phyloP scores from a whole-genome alignment of 257 asterid species.

The Solanum chiquidenum region DNA sequence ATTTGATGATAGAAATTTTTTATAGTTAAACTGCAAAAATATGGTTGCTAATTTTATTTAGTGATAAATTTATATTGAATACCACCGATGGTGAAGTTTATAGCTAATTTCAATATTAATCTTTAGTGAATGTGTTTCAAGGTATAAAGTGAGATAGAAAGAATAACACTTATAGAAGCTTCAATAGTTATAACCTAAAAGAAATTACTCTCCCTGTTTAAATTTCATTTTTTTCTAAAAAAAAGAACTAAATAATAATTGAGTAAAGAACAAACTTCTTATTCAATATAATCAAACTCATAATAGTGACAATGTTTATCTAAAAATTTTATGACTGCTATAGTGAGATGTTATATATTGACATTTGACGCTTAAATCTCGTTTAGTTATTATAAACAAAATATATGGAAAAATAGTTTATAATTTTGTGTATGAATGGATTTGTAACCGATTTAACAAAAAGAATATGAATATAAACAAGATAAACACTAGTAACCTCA shows the following conservation, averaged over 20 bases:
- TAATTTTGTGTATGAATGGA: not conserved
- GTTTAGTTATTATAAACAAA: not conserved
- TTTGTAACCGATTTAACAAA: too few relatives aligned
- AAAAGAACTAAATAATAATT: too few relatives aligned
- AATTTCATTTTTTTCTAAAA: too few relatives aligned
- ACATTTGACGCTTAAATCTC: not conserved
- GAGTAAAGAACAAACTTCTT: too few relatives aligned
- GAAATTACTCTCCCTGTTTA: not conserved
- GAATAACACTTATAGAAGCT: too few relatives aligned
- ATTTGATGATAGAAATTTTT: rapidly evolving
- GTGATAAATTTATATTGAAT: not conserved
- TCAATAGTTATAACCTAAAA: too few relatives aligned
- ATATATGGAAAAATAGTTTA: not conserved
- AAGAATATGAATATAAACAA: too few relatives aligned
- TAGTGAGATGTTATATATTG: not conserved
- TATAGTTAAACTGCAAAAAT: too few relatives aligned
- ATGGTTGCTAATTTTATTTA: too few relatives aligned
- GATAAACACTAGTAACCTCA: not conserved
- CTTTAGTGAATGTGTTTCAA: not conserved
- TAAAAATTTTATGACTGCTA: not conserved
- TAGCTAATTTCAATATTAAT: too few relatives aligned
- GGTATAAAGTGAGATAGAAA: not conserved
- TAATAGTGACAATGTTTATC: not conserved
- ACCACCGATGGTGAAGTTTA: too few relatives aligned
- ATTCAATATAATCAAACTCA: not conserved